Base-by-base conservation (phyloP, 495 filamentous ascomycete species). In the Tuber brumale region DNA sequence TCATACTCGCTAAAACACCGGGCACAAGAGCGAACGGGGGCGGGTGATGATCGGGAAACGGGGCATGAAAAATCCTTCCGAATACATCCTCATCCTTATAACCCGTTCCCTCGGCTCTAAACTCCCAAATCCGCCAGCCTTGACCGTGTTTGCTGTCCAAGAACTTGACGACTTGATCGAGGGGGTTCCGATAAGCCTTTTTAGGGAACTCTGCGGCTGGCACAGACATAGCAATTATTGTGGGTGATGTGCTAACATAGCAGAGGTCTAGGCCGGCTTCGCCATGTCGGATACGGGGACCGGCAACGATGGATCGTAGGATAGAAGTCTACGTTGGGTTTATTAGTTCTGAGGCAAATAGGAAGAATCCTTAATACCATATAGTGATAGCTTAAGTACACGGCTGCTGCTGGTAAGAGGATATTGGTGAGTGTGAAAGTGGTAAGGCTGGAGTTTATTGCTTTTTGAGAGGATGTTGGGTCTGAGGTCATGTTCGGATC, bases 21-120 rank as follows among this genome's bases (percentile, higher is more conserved):
- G 94, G 94, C 37, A 98, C 91, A 21, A 97, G 85, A 44, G 89
- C 88, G 81, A 99, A 98, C 5, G 96, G 95, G 75, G 95, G 95
- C 44, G 95, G 96, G 83, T 98, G 95, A 82, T 99, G 95, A 83
- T 99, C 95, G 0, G 96, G 96, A 89, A 92, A 99, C 2, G 95
- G 95, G 79, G 92, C 97, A 85, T 98, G 95, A 77, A 91, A 88
- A 70, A 98, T 90, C 0, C 94, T 86, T 43, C 88, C 87, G 81
- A 94, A 92, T 2, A 99, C 94, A 74, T 95, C 94, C 39, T 88
- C 88, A 83, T 98, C 95, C 0, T 92, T 93, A 80, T 99, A 99
- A 0, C 95, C 95, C 0, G 96, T 97, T 14, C 95, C 95, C 83
- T 99, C 95, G 45, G 93, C 95, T 48, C 96, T 90, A 81, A 98